phyloP scores from a whole-genome alignment of 331 rosid species.

The Malus hybrid region DNA sequence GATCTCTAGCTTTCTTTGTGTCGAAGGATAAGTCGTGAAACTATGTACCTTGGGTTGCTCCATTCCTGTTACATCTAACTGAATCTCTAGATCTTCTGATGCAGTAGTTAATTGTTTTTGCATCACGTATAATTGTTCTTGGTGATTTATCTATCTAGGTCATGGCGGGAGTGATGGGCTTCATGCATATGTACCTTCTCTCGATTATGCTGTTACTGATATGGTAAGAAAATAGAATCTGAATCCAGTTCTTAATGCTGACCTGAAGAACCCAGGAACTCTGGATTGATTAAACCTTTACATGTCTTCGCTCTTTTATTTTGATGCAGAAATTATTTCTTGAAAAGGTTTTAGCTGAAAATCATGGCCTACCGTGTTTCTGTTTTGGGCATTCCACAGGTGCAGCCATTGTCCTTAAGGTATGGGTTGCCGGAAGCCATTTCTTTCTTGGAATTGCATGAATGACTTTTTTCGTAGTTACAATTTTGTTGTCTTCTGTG shows the following conservation, averaged over 20 bases:
- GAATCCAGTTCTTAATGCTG: background rate
- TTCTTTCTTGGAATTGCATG: background rate
- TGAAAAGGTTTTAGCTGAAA: conserved; percentile 59
- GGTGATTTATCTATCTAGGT: conserved; percentile 28
- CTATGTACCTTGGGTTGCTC: background rate
- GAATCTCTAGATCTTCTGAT: background rate
- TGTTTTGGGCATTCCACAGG: conserved; percentile 96
- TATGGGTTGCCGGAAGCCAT: conserved; percentile 1
- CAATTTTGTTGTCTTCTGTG: too few relatives aligned
- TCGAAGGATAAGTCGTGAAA: background rate
- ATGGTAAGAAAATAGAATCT: conserved; percentile 33
- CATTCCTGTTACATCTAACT: background rate
- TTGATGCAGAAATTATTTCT: conserved; percentile 56
- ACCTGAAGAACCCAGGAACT: too few relatives aligned
- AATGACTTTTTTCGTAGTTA: background rate
- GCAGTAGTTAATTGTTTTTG: background rate
- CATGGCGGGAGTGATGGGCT: conserved; percentile 92
- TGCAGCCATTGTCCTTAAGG: conserved; percentile 74
- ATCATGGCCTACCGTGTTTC: conserved; percentile 72
- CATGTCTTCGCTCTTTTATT: background rate
- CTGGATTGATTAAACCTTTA: background rate
- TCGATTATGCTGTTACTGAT: conserved; percentile 72
- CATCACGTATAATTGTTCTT: background rate
- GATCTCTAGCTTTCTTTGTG: background rate
- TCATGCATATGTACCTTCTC: conserved; percentile 80